Evolutionary conservation across 345 rosid genomes (phyloP).

Genomic region (Mercurialis annua): DNA sequence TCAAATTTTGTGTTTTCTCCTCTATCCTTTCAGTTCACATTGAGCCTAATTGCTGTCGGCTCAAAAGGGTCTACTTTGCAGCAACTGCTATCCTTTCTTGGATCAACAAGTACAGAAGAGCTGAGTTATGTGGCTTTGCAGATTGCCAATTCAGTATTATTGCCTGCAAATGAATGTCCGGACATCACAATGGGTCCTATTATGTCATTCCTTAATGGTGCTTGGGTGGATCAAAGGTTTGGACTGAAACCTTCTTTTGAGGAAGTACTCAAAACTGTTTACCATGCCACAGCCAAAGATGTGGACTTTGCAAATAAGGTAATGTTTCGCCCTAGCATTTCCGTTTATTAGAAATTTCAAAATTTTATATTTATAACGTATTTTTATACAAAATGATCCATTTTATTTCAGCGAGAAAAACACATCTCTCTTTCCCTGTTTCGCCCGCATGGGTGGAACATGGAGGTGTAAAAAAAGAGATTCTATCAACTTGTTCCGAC

Average conservation of each 20-base stretch:
- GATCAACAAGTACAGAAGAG: constrained; percentile 1
- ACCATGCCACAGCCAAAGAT: constrained; percentile 14
- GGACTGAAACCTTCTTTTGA: constrained; percentile 19
- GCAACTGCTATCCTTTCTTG: constrained; percentile 14
- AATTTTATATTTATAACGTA: too few relatives aligned
- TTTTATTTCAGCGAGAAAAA: too few relatives aligned
- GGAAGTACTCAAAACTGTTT: neutral
- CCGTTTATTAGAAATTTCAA: too few relatives aligned
- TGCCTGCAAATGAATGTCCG: neutral
- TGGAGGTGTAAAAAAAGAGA: too few relatives aligned
- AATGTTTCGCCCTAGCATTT: neutral
- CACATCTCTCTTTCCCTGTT: too few relatives aligned
- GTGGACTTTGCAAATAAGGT: constrained; percentile 26
- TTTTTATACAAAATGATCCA: too few relatives aligned
- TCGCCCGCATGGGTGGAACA: too few relatives aligned
- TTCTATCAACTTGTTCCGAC: too few relatives aligned
- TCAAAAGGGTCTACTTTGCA: constrained; percentile 16
- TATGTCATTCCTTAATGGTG: constrained; percentile 18
- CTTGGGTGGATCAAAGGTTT: constrained; percentile 20
- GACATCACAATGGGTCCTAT: neutral
- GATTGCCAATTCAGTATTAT: neutral
- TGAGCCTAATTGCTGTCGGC: constrained; percentile 21
- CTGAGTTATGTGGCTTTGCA: constrained; percentile 9
- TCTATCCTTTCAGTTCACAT: constrained; percentile 18
- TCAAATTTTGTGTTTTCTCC: constrained; percentile 24